Evolutionary conservation across 1,284 basidiomycete species (phyloP), one percentile per base, ranked within the genome.

Genomic region (Athelia psychrophila): DNA sequence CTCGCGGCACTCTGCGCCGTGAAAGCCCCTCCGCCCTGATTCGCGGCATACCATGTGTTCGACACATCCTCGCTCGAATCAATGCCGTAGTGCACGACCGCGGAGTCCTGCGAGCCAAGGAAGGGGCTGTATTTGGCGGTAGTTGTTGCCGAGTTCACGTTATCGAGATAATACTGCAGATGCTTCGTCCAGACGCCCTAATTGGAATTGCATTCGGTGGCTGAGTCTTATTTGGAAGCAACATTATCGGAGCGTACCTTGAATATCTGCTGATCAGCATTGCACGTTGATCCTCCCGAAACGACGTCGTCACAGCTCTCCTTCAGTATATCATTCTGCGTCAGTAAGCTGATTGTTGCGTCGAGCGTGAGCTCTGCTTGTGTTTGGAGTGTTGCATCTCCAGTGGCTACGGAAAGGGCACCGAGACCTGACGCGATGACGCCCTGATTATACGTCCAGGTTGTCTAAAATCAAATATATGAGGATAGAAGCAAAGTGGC

Each of bases 381-480:
- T 19, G 54, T 51, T 47, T 64, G 51, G 15, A 61, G 54, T 16
- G 59, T 56, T 16, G 52, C 50, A 52, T 66, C 54, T 22, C 55
- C 57, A 0, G 57, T 63, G 22, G 58, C 56, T 12, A 49, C 55
- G 23, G 53, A 56, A 25, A 66, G 58, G 24, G 60, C 52, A 3
- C 54, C 64, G 6, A 65, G 59, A 9, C 61, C 63, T 9, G 62
- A 61, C n/a, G 63, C 62, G 42, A 64, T 61, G 22, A 65, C 64
- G 15, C 59, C 63, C 53, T 60, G 58, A 51, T 66, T 66, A 54
- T 66, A 65, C 10, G 57, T 66, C 65, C 65, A 64, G 10, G 64
- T 64, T 16, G 60, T 63, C 56, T 62, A 56, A 9, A 30, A 30
- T 30, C 27, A 13, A 30, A 30, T 30, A 30, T 30, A 30, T 5